Conservation (phyloP, 441 rosid genomes). For the Brassica hybrid region DNA sequence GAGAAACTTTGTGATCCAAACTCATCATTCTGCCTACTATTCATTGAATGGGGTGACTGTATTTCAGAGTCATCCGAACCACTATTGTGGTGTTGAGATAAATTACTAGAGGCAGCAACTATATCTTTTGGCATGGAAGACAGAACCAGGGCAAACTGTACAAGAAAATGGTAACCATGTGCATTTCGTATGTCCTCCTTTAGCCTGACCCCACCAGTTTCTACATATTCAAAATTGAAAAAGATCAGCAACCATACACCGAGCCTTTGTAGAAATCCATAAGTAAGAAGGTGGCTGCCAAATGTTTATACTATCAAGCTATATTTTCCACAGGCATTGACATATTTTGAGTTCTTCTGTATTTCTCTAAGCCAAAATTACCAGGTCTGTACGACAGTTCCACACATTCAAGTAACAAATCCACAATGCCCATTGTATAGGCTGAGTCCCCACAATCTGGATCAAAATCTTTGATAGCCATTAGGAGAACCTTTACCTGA, state of each 20-base stretch:
- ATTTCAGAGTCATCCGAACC: slow-evolving; percentile 45
- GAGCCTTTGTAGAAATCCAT: background rate
- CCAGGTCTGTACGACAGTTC: slow-evolving; percentile 94
- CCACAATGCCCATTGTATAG: slow-evolving; percentile 94
- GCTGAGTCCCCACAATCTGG: slow-evolving; percentile 88
- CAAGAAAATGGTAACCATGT: slow-evolving; percentile 98
- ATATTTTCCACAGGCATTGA: slow-evolving; percentile 26
- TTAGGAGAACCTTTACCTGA: slow-evolving; percentile 88
- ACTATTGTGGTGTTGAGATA: slow-evolving; percentile 26
- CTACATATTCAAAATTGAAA: slow-evolving; percentile 58
- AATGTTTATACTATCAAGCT: slow-evolving; percentile 14
- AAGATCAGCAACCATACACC: slow-evolving; percentile 42
- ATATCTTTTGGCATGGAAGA: slow-evolving; percentile 65
- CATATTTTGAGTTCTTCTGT: slow-evolving; percentile 11
- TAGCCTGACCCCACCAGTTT: slow-evolving; percentile 82
- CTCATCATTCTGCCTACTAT: slow-evolving; percentile 48
- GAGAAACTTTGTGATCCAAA: slow-evolving; percentile 53
- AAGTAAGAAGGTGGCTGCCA: slow-evolving; percentile 4
- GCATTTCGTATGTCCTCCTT: slow-evolving; percentile 98
- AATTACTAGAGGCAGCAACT: slow-evolving; percentile 43
- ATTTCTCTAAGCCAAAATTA: slow-evolving; percentile 42
- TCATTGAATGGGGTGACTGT: slow-evolving; percentile 25
- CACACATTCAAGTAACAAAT: slow-evolving; percentile 95
- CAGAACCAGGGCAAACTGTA: slow-evolving; percentile 83
- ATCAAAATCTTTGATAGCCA: slow-evolving; percentile 92